These are phyloP conservation scores for Clarkia xantiana DNA, from an alignment of 345 rosid genomes.

Conservation along the genomic window DNA sequence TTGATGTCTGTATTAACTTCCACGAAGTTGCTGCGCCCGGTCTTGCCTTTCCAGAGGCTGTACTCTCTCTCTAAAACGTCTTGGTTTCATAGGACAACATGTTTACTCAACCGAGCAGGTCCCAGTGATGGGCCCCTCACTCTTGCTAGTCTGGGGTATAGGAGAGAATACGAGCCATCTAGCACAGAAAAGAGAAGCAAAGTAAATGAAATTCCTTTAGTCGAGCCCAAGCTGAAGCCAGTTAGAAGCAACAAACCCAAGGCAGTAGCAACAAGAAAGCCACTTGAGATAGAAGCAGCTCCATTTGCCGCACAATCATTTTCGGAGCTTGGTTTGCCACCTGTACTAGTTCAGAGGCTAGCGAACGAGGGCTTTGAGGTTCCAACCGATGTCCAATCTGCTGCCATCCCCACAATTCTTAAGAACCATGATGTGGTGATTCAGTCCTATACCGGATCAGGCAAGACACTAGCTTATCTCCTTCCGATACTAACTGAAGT, in stretches of 20 bases:
- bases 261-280: slow-evolving; percentile 20
- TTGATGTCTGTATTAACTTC: slow-evolving; percentile 43
- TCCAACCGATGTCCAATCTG: slow-evolving; percentile 87
- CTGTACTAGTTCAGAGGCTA: slow-evolving; percentile 44
- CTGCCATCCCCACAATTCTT: slow-evolving; percentile 64
- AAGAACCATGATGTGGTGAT: slow-evolving; percentile 67
- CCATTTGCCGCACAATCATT: slow-evolving; percentile 69
- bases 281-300: slow-evolving; percentile 34
- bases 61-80: slow-evolving; percentile 14
- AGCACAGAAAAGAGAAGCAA: not conserved
- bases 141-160: too few relatives aligned
- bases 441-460: slow-evolving; percentile 90
- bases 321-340: slow-evolving; percentile 78
- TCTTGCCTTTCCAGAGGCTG: slow-evolving; percentile 31
- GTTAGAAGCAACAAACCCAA: slow-evolving; percentile 20
- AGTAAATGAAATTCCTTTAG: slow-evolving; percentile 6
- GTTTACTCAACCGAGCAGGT: too few relatives aligned
- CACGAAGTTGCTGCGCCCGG: slow-evolving; percentile 47
- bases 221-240: too few relatives aligned
- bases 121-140: too few relatives aligned
- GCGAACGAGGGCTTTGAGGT: slow-evolving; percentile 51
- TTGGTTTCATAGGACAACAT: too few relatives aligned
- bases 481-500: slow-evolving; percentile 73
- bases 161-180: too few relatives aligned
- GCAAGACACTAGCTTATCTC: slow-evolving; percentile 76